Conservation (phyloP, 2,329 filamentous ascomycete genomes). For the Penicillium fuscoglaucum region DNA sequence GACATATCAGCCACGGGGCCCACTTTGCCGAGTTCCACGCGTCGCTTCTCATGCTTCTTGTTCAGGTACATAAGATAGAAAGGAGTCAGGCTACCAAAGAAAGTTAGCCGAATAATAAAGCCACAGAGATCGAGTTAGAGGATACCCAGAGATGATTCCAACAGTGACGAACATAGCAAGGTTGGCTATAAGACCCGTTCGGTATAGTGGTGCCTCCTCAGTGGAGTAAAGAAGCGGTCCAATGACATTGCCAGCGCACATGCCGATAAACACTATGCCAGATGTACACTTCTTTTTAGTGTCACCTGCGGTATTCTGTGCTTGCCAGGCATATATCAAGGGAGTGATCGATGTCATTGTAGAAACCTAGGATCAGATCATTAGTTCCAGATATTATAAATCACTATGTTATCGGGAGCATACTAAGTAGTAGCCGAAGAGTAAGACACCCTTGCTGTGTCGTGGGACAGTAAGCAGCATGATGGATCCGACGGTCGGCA, state of each 20-base stretch:
- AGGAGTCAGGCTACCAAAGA: slow-evolving; percentile 26
- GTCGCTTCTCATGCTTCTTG: slow-evolving; percentile 31
- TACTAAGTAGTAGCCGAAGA: slow-evolving; percentile 56
- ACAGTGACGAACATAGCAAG: slow-evolving; percentile 38
- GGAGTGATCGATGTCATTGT: slow-evolving; percentile 39
- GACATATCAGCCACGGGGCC: slow-evolving; percentile 34
- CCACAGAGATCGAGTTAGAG: background rate
- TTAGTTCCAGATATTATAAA: background rate
- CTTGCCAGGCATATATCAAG: slow-evolving; percentile 40
- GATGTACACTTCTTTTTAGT: slow-evolving; percentile 42
- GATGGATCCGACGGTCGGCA: slow-evolving; percentile 47
- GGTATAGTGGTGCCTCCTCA: slow-evolving; percentile 37
- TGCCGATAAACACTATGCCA: slow-evolving; percentile 37
- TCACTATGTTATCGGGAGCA: background rate
- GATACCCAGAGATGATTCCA: slow-evolving; percentile 28
- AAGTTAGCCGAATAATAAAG: background rate
- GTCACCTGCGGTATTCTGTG: slow-evolving; percentile 41
- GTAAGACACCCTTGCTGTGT: slow-evolving; percentile 49
- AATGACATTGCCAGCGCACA: slow-evolving; percentile 41
- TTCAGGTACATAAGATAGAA: slow-evolving; percentile 36
- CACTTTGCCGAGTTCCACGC: slow-evolving; percentile 33
- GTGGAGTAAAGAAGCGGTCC: slow-evolving; percentile 39
- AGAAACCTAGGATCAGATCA: slow-evolving; percentile 20
- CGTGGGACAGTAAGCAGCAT: slow-evolving; percentile 53
- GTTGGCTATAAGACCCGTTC: slow-evolving; percentile 36